Percentiles rank a stretch among this genome's conserved stretches.
phyloP scores from a whole-genome alignment of 306 rosid species.

The Rosa chinensis region DNA sequence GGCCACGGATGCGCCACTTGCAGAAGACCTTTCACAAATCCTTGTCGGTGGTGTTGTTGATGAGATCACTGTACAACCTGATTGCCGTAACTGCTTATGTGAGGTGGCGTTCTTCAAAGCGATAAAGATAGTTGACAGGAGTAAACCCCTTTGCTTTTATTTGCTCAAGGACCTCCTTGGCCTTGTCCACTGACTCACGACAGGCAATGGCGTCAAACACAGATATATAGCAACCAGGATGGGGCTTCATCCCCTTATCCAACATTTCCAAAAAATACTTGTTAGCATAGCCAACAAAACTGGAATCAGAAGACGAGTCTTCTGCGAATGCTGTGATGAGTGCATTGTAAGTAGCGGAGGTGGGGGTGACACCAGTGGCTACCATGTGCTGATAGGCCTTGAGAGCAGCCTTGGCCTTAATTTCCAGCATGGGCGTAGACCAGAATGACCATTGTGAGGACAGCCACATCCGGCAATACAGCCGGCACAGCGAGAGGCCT shows the following conservation, averaged over 20 bases:
- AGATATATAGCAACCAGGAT: not conserved
- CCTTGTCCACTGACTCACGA: not conserved
- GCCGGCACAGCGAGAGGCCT: too few relatives aligned
- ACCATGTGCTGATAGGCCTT: not conserved
- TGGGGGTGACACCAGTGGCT: not conserved
- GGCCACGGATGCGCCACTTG: too few relatives aligned
- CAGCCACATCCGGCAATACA: not conserved
- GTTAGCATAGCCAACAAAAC: not conserved
- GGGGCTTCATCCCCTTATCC: slow-evolving; percentile 1
- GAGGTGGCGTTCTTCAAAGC: too few relatives aligned
- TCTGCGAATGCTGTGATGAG: not conserved
- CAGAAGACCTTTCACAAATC: too few relatives aligned
- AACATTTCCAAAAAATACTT: not conserved
- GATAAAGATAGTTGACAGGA: too few relatives aligned
- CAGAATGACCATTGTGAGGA: not conserved
- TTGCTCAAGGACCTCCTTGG: not conserved
- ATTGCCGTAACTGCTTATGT: too few relatives aligned
- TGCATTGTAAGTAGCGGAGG: not conserved
- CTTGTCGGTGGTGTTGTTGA: too few relatives aligned
- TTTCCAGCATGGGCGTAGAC: not conserved
- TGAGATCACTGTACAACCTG: too few relatives aligned
- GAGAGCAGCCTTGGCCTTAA: not conserved
- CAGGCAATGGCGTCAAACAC: not conserved
- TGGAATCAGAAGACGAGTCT: not conserved
- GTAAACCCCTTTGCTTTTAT: too few relatives aligned